phyloP scores from a whole-genome alignment of 495 filamentous ascomycete species.

The Jackrogersella minutella region DNA sequence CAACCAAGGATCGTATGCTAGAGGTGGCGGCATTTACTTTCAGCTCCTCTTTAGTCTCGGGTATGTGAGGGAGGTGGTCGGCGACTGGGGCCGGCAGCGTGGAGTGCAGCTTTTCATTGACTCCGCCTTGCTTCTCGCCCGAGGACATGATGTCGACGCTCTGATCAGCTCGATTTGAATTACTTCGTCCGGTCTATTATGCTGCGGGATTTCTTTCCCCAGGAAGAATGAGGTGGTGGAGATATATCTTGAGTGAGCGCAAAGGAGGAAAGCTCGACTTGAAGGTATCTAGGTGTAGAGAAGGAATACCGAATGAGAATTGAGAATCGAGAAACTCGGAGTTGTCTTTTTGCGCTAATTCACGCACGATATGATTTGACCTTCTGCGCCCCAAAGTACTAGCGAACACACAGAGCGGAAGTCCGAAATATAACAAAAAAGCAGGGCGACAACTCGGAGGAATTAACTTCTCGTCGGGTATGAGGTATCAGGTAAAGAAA shows the following conservation, averaged over 20 bases:
- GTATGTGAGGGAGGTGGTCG: constrained; percentile 59
- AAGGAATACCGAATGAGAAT: neutral
- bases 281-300: neutral
- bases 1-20: constrained; percentile 79
- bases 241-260: neutral
- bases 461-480: constrained; percentile 11
- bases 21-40: constrained; percentile 57
- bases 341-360: constrained; percentile 12
- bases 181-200: neutral
- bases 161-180: neutral
- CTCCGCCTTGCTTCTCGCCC: constrained; percentile 34
- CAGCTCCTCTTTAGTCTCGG: constrained; percentile 59
- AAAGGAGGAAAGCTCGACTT: neutral
- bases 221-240: neutral
- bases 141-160: constrained; percentile 38
- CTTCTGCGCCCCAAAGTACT: neutral
- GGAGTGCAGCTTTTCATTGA: constrained; percentile 50
- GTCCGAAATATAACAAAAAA: neutral
- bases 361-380: neutral
- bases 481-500: no score
- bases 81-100: constrained; percentile 51
- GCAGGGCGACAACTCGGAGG: neutral
- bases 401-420: neutral
- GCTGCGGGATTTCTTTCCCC: neutral
- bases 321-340: neutral